Percentiles rank a stretch among this genome's conserved stretches.
These are phyloP conservation scores for Nicotiana tabacum DNA, from an alignment of 257 asterid species.

Conservation along the genomic window DNA sequence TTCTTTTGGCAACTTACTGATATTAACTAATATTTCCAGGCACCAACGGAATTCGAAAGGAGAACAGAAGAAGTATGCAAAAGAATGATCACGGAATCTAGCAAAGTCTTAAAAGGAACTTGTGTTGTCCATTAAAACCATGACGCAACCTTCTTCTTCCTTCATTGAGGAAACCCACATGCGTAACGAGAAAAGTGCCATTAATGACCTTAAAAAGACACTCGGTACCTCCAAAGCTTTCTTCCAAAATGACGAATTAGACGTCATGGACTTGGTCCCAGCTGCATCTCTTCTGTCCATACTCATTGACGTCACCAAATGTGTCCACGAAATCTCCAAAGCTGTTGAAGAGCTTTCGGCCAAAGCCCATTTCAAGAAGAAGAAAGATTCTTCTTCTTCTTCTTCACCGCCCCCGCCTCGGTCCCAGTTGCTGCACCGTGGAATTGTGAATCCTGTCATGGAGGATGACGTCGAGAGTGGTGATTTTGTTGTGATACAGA, in stretches of 20 bases:
- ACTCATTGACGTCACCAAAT: slow-evolving; percentile 17
- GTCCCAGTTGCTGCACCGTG: not conserved
- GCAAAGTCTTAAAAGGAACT: slow-evolving; percentile 40
- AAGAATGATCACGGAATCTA: slow-evolving; percentile 43
- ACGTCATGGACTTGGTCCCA: slow-evolving; percentile 11
- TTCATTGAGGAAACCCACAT: slow-evolving; percentile 22
- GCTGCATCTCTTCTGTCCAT: slow-evolving; percentile 20
- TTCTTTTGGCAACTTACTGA: no score
- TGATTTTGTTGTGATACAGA: not conserved
- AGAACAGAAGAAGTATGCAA: slow-evolving; percentile 37
- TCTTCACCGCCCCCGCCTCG: not conserved
- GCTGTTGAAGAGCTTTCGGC: slow-evolving; percentile 25
- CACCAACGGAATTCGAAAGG: slow-evolving; percentile 15
- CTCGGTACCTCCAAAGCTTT: not conserved
- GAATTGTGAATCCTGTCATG: not conserved
- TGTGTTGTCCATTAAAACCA: slow-evolving; percentile 35
- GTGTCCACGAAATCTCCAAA: slow-evolving; percentile 18
- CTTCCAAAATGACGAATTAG: not conserved
- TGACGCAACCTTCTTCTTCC: slow-evolving; percentile 28
- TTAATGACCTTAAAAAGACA: slow-evolving; percentile 24
- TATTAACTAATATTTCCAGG: slow-evolving; percentile 6
- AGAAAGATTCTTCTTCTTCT: no score
- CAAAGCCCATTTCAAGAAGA: slow-evolving; percentile 9
- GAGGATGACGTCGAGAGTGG: not conserved
- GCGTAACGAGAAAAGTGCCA: slow-evolving; percentile 27